phyloP scores from a whole-genome alignment of 805 yeast genomes.

The Brettanomyces bruxellensis region DNA sequence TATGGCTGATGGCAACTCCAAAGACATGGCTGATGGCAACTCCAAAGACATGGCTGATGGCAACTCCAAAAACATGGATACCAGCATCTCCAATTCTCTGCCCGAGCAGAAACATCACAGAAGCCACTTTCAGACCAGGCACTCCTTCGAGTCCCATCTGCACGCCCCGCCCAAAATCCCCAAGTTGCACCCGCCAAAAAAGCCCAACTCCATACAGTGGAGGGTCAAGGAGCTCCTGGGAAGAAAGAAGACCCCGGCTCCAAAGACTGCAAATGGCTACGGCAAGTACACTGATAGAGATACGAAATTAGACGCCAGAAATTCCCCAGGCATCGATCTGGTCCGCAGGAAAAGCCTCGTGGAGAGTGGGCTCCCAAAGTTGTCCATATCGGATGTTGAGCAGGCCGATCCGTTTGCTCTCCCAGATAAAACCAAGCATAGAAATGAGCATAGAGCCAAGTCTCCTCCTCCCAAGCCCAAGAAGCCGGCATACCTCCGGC shows the following conservation, averaged over 20 bases:
- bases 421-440: not conserved
- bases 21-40: too few relatives aligned
- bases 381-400: not conserved
- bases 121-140: too few relatives aligned
- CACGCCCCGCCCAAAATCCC: slow-evolving; percentile 7
- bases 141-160: too few relatives aligned
- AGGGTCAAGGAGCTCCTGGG: slow-evolving; percentile 44
- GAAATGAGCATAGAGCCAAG: slow-evolving; percentile 7
- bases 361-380: not conserved
- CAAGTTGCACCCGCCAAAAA: slow-evolving; percentile 17
- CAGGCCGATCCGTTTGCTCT: not conserved
- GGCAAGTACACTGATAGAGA: slow-evolving; percentile 56
- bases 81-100: too few relatives aligned
- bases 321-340: not conserved
- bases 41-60: too few relatives aligned
- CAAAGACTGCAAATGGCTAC: slow-evolving; percentile 67
- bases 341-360: not conserved
- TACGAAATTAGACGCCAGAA: not conserved
- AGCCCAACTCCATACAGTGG: slow-evolving; percentile 38
- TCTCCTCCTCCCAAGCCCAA: slow-evolving; percentile 48
- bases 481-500: slow-evolving; percentile 44
- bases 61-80: too few relatives aligned
- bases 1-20: too few relatives aligned
- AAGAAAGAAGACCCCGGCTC: slow-evolving; percentile 34
- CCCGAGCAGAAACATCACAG: too few relatives aligned